phyloP scores from a whole-genome alignment of 805 yeast species.

The Candida maltosa region DNA sequence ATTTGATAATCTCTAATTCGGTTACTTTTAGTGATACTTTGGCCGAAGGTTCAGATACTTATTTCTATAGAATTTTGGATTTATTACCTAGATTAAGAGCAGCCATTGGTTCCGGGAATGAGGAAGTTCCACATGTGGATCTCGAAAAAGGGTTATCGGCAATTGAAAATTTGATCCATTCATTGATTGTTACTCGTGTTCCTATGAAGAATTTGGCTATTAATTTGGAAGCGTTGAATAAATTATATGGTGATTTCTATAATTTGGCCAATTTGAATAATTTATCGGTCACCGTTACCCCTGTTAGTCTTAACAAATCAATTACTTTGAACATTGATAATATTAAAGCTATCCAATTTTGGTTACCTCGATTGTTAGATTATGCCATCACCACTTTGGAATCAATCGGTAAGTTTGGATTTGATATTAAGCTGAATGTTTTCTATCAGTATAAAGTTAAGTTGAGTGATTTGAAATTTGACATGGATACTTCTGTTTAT shows the following conservation, averaged over 20 bases:
- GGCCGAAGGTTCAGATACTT: conserved; percentile 42
- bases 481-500: conserved; percentile 2
- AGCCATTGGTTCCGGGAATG: conserved; percentile 55
- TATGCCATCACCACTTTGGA: conserved; percentile 22
- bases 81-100: conserved; percentile 75
- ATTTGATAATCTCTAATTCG: conserved; percentile 56
- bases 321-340: conserved; percentile 13
- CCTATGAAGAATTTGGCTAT: conserved; percentile 38
- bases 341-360: conserved; percentile 13
- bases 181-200: conserved; percentile 51
- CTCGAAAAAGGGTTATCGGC: conserved; percentile 75
- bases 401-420: conserved; percentile 10
- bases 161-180: conserved; percentile 64
- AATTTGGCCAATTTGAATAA: conserved; percentile 10
- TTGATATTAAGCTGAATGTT: conserved; percentile 7
- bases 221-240: conserved; percentile 14
- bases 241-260: conserved; percentile 8
- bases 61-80: conserved; percentile 72
- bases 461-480: conserved; percentile 10
- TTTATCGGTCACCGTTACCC: conserved; percentile 4
- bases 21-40: conserved; percentile 37
- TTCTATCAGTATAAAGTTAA: conserved; percentile 16
- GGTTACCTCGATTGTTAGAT: conserved; percentile 37
- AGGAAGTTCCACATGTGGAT: conserved; percentile 74
- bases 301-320: conserved; percentile 17